Evolutionary conservation across 768 basidiomycete species (phyloP), one percentile per base, ranked within the genome.

Genomic region (Suillus luteus): DNA sequence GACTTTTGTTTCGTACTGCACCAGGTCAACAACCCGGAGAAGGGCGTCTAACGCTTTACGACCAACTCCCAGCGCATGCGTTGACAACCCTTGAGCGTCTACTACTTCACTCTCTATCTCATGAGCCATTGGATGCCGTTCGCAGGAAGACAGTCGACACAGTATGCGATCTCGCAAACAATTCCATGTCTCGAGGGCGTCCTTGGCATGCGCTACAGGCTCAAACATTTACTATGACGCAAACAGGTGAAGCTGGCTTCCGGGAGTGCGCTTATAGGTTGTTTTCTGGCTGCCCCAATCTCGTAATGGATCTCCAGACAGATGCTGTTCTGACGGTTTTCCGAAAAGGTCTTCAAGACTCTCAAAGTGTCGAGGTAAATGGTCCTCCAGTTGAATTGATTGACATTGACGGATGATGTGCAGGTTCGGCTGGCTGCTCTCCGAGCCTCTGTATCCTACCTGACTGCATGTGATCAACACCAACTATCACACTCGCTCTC

Each of bases 191-290:
- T 17, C 82, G 91, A 2, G 92, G 92, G 1, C 76, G 90, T 10
- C 91, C 91, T 2, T 94, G 92, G 92, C 91, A 92, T 70, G 88
- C 88, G 2, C 78, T 93, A 1, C 92, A 93, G 70, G 85, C 84
- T 0, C 89, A 88, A 61, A 81, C 82, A 0, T 93, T 93, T 69
- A 80, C 76, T 54, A 90, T 92, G 89, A 81, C 84, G 6, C 69
- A 75, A 43, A 57, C 64, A 35, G 60, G 68, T n/a, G 69, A 65
- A 46, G 66, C 73, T 31, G 76, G 76, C 5, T 71, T 83, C 66
- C 77, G 86, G 31, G 86, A 89, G 68, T 85, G 81, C 66, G 90
- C 91, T 2, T 93, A 83, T 71, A 77, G 86, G 40, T 83, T 93
- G 0, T 91, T 92, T 71, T 83, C 90, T 0, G 88, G 88, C 3